Percentiles rank a stretch among this genome's conserved stretches.
phyloP scores from a whole-genome alignment of 176 grass and related monocot species.

The Typha latifolia region DNA sequence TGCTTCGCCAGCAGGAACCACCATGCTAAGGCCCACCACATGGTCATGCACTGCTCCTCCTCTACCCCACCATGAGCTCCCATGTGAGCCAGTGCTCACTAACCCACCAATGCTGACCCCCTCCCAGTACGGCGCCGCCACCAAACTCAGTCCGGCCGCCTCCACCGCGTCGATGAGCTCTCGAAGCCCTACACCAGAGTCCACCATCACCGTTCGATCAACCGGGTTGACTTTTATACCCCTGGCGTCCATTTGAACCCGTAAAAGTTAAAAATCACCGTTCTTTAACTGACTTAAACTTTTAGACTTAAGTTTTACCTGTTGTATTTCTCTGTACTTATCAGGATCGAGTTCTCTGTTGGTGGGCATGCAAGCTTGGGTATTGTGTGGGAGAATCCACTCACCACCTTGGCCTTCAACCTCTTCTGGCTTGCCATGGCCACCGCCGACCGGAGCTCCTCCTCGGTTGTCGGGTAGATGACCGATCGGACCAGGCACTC shows the following conservation, averaged over 20 bases:
- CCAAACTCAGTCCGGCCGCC: slow-evolving; percentile 49
- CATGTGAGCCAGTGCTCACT: slow-evolving; percentile 66
- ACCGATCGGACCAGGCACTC: slow-evolving; percentile 45
- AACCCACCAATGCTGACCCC: slow-evolving; percentile 68
- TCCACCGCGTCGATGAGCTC: slow-evolving; percentile 59
- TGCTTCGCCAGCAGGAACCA: slow-evolving; percentile 20
- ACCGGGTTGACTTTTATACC: slow-evolving; percentile 33
- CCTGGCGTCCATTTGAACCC: too few species aligned
- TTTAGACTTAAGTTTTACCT: too few species aligned
- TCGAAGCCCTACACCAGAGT: slow-evolving; percentile 47
- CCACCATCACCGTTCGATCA: slow-evolving; percentile 43
- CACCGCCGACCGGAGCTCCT: slow-evolving; percentile 47
- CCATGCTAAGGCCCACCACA: slow-evolving; percentile 42
- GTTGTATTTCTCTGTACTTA: slow-evolving; percentile 34
- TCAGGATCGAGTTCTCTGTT: slow-evolving; percentile 9
- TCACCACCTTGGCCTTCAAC: slow-evolving; percentile 48
- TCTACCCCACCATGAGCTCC: slow-evolving; percentile 79
- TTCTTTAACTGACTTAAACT: too few species aligned
- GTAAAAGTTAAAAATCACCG: too few species aligned
- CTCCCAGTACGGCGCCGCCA: slow-evolving; percentile 69
- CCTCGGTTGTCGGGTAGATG: slow-evolving; percentile 47
- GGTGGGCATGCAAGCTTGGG: slow-evolving; percentile 65
- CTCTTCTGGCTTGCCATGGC: slow-evolving; percentile 29
- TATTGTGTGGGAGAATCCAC: slow-evolving; percentile 73
- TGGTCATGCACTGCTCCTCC: slow-evolving; percentile 74